These are phyloP conservation scores for Pythium brassicae DNA, from an alignment of 352 stramenopile species.

Conservation along the genomic window DNA sequence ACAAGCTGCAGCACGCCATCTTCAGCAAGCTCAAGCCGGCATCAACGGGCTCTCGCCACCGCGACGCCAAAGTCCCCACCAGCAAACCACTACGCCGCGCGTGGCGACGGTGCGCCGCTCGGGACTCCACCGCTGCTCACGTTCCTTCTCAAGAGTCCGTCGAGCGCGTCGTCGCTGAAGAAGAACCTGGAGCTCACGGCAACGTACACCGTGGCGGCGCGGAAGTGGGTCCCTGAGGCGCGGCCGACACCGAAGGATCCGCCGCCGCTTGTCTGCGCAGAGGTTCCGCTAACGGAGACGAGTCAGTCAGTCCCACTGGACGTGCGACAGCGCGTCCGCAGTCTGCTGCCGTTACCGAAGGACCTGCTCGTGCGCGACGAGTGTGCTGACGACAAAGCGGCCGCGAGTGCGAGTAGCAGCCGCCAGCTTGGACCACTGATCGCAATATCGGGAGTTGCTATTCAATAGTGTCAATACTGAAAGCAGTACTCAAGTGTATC, in stretches of 20 bases:
- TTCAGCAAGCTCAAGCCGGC: not conserved
- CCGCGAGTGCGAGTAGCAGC: slow-evolving; percentile 1
- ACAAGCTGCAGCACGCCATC: not conserved
- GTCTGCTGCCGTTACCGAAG: slow-evolving; percentile 35
- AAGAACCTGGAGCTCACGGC: slow-evolving; percentile 65
- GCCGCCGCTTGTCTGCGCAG: slow-evolving; percentile 43
- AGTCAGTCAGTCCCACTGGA: slow-evolving; percentile 39
- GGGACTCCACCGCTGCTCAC: slow-evolving; percentile 40
- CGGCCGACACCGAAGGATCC: slow-evolving; percentile 43
- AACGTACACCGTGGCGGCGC: slow-evolving; percentile 51
- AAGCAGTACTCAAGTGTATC: too few relatives aligned
- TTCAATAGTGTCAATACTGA: too few relatives aligned
- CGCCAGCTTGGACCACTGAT: not conserved
- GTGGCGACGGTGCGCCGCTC: slow-evolving; percentile 28
- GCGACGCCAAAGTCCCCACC: not conserved
- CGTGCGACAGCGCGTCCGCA: slow-evolving; percentile 46
- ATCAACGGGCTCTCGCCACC: not conserved
- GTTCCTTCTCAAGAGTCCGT: slow-evolving; percentile 51
- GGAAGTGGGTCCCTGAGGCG: slow-evolving; percentile 53
- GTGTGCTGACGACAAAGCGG: slow-evolving; percentile 3
- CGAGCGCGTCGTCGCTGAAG: slow-evolving; percentile 40
- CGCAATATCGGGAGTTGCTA: not conserved
- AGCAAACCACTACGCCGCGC: slow-evolving; percentile 32
- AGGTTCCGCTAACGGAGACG: slow-evolving; percentile 57
- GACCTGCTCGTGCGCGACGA: slow-evolving; percentile 49